A percentile compares a stretch with the other conserved stretches of the same genome.
phyloP scores from a whole-genome alignment of 2,329 filamentous ascomycete species.

The Leptographium galeiforme region DNA sequence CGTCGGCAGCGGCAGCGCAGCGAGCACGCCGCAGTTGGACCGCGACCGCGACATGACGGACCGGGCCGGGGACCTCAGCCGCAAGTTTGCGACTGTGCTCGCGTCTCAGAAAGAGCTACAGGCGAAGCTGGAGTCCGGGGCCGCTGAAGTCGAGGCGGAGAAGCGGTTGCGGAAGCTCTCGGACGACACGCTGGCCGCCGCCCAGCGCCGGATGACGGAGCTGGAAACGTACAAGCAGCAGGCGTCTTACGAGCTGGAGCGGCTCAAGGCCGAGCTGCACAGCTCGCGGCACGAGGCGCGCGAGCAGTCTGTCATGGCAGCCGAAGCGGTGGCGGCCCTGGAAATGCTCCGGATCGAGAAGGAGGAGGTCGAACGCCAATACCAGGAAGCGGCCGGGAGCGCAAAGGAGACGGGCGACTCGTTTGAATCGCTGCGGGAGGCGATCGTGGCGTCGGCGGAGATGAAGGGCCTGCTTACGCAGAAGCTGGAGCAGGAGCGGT shows the following conservation, averaged over 20 bases:
- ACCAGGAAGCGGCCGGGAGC: conserved; percentile 52
- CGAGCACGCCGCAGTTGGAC: conserved; percentile 45
- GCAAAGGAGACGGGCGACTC: conserved; percentile 57
- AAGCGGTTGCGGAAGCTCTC: conserved; percentile 68
- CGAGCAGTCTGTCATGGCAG: conserved; percentile 64
- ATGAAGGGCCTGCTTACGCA: conserved; percentile 66
- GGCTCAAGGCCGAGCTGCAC: conserved; percentile 73
- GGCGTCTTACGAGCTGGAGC: conserved; percentile 73
- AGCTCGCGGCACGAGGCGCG: conserved; percentile 62
- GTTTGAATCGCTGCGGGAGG: conserved; percentile 62
- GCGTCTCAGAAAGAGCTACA: conserved; percentile 71
- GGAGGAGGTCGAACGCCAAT: conserved; percentile 56
- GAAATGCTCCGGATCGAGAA: conserved; percentile 79
- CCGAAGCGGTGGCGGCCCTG: conserved; percentile 62
- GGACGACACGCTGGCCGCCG: conserved; percentile 73
- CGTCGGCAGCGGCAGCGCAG: conserved; percentile 43
- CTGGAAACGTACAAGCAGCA: conserved; percentile 75
- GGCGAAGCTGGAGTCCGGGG: conserved; percentile 55
- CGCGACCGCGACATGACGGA: conserved; percentile 48
- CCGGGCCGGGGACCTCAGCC: conserved; percentile 60
- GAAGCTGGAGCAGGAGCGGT: conserved; percentile 71
- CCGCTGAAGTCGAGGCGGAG: conserved; percentile 65
- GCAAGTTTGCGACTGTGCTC: conserved; percentile 70
- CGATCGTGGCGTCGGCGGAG: conserved; percentile 64
- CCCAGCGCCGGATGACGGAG: conserved; percentile 71